Conservation (phyloP, 106 monocot genomes). For the Gastrodia elata region DNA sequence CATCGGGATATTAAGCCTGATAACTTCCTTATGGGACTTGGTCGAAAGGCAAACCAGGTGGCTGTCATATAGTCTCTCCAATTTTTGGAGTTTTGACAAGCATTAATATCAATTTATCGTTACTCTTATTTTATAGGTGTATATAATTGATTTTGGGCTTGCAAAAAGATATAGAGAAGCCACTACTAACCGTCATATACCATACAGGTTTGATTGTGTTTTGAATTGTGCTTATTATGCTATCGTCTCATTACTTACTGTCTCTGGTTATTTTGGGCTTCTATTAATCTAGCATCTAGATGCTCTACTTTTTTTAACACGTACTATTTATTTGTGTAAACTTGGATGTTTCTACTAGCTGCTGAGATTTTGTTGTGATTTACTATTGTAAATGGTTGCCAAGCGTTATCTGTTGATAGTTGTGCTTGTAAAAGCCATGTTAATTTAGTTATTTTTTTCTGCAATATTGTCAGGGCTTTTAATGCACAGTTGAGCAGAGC, state of each 20-base stretch:
- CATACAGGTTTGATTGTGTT: constrained; percentile 54
- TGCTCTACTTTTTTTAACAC: neutral
- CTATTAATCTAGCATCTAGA: neutral
- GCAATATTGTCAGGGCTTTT: too few species aligned
- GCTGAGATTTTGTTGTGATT: neutral
- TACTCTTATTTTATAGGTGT: constrained; percentile 43
- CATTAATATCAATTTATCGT: neutral
- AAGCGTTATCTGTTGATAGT: neutral
- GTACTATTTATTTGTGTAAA: neutral
- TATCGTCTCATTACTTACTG: neutral
- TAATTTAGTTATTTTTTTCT: neutral
- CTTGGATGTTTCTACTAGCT: too few species aligned
- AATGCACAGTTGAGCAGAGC: too few species aligned
- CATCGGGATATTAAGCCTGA: constrained; percentile 99
- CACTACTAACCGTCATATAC: constrained; percentile 54
- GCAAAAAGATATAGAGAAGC: constrained; percentile 91
- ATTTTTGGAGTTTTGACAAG: neutral
- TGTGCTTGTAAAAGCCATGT: neutral
- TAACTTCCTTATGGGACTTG: constrained; percentile 99
- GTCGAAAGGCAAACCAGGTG: constrained; percentile 96
- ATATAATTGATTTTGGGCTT: constrained; percentile 97
- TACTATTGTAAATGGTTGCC: neutral
- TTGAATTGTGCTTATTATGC: neutral
- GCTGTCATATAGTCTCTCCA: neutral
- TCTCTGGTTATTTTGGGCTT: neutral